phyloP scores from a whole-genome alignment of 2,329 filamentous ascomycete genomes.

The Ophiostoma novo-ulmi region DNA sequence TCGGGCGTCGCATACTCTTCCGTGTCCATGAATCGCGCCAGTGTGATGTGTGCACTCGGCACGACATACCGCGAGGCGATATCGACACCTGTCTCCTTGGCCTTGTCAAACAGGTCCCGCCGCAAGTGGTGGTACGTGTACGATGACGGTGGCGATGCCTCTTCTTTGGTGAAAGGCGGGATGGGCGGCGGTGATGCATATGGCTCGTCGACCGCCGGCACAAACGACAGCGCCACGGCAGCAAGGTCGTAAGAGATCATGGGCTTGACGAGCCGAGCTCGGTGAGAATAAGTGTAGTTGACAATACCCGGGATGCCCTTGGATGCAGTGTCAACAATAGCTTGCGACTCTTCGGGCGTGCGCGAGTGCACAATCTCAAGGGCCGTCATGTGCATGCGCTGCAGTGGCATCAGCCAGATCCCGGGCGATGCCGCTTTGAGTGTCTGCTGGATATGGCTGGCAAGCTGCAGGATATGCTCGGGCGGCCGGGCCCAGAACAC shows the following conservation, averaged over 20 bases:
- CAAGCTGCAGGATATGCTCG: constrained; percentile 61
- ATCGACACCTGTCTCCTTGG: constrained; percentile 57
- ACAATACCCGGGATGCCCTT: constrained; percentile 55
- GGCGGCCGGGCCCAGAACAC: constrained; percentile 87
- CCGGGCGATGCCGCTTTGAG: constrained; percentile 56
- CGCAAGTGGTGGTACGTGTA: constrained; percentile 92
- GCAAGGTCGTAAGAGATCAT: constrained; percentile 78
- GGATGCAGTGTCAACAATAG: constrained; percentile 52
- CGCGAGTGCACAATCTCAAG: constrained; percentile 80
- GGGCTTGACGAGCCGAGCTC: constrained; percentile 73
- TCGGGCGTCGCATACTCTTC: constrained; percentile 56
- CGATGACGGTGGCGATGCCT: constrained; percentile 45
- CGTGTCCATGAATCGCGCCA: constrained; percentile 71
- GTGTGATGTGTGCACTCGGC: constrained; percentile 82
- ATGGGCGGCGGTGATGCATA: constrained; percentile 39
- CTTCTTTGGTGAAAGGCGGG: constrained; percentile 33
- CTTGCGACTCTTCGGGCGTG: constrained; percentile 61
- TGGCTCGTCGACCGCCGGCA: constrained; percentile 67
- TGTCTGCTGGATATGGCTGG: constrained; percentile 62
- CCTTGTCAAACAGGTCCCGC: constrained; percentile 64
- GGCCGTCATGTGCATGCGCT: constrained; percentile 76
- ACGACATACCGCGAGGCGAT: constrained; percentile 79
- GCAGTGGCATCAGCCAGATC: constrained; percentile 79
- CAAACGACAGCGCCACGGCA: constrained; percentile 79
- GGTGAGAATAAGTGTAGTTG: constrained; percentile 56